Conservation (phyloP, 495 filamentous ascomycete species). For the Penicillium salamii region DNA sequence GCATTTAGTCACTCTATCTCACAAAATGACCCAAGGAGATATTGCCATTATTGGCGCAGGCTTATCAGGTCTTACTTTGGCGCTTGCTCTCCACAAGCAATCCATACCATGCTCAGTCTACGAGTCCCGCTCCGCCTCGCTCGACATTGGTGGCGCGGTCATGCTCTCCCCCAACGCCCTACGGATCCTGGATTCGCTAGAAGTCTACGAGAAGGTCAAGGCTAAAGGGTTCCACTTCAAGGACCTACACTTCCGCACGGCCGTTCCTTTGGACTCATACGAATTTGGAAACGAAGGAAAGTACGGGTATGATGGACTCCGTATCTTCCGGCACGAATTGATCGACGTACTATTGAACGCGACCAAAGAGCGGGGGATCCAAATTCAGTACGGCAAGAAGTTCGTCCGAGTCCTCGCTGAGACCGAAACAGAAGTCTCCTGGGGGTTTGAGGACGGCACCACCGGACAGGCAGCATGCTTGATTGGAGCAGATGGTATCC, state of each 20-base stretch:
- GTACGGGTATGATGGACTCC: conserved; percentile 44
- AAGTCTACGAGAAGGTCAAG: conserved; percentile 40
- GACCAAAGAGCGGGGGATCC: conserved; percentile 32
- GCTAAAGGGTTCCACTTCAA: conserved; percentile 35
- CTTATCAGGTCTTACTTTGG: conserved; percentile 46
- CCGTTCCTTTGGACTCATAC: conserved; percentile 38
- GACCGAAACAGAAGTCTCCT: conserved; percentile 30
- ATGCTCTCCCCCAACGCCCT: conserved; percentile 54
- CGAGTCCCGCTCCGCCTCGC: conserved; percentile 35
- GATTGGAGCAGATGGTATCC: conserved; percentile 51
- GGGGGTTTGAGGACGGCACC: conserved; percentile 40
- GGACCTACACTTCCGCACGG: conserved; percentile 38
- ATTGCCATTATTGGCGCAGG: conserved; percentile 48
- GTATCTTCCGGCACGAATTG: conserved; percentile 48
- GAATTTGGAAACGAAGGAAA: conserved; percentile 40
- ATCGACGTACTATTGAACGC: conserved; percentile 34
- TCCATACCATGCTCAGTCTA: conserved; percentile 43
- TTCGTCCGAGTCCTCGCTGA: conserved; percentile 37
- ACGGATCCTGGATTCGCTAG: conserved; percentile 43
- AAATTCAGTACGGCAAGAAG: conserved; percentile 40
- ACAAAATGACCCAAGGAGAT: conserved; percentile 2
- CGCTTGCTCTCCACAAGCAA: conserved; percentile 40
- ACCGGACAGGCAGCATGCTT: conserved; percentile 29
- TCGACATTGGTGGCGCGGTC: conserved; percentile 45
- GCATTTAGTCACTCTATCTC: not conserved